phyloP scores from a whole-genome alignment of 768 basidiomycete species.

The Paxillus ammoniavirescens region DNA sequence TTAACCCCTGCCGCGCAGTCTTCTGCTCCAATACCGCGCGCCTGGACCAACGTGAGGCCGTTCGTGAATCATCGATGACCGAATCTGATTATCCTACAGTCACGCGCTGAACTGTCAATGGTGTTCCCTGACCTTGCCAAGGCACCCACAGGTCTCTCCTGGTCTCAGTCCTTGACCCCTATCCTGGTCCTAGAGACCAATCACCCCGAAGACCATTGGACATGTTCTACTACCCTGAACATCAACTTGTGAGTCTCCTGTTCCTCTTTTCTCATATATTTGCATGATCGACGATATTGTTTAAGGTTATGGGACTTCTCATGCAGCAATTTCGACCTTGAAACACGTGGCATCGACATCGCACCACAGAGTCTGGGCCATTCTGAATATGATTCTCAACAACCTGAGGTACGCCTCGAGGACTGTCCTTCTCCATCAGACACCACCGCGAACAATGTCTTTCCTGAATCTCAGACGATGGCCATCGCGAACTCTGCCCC shows the following conservation, averaged over 20 bases:
- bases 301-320: slow-evolving; percentile 25
- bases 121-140: slow-evolving; percentile 26
- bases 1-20: not conserved
- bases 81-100: slow-evolving; percentile 15
- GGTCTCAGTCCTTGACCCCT: slow-evolving; percentile 28
- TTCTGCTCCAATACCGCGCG: slow-evolving; percentile 14
- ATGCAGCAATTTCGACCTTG: slow-evolving; percentile 20
- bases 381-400: not conserved
- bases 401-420: not conserved
- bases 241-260: slow-evolving; percentile 20
- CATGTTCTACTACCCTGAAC: slow-evolving; percentile 13
- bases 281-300: not conserved
- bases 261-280: not conserved
- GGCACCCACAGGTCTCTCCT: slow-evolving; percentile 17
- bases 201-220: slow-evolving; percentile 15
- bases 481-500: slow-evolving; percentile 7
- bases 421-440: no score
- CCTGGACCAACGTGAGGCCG: slow-evolving; percentile 29
- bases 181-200: slow-evolving; percentile 20
- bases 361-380: not conserved
- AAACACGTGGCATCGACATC: not conserved
- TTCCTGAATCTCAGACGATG: slow-evolving; percentile 5
- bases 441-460: not conserved
- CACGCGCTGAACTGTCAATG: slow-evolving; percentile 16
- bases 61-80: not conserved